Percentiles rank a stretch among this genome's conserved stretches.
Evolutionary conservation across 352 stramenopile genomes (phyloP).

Genomic region (Phytophthora cactorum): DNA sequence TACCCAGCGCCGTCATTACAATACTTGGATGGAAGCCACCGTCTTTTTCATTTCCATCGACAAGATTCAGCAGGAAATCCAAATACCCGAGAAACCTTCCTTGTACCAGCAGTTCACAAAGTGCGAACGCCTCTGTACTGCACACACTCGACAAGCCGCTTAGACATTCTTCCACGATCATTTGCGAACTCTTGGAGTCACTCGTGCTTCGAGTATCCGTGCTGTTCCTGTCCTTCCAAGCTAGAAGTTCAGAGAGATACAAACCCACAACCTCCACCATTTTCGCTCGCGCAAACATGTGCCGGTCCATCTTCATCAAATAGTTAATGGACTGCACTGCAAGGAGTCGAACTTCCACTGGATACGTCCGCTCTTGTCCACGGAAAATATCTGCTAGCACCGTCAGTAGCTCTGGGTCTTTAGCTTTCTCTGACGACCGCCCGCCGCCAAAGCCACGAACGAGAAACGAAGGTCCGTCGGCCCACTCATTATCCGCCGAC

Average conservation of each 20-base stretch:
- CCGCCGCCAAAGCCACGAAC: conserved; percentile 57
- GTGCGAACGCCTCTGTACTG: conserved; percentile 54
- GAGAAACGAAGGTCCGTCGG: conserved; percentile 59
- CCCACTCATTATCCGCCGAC: conserved; percentile 77
- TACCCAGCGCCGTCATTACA: conserved; percentile 60
- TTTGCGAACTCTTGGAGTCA: conserved; percentile 45
- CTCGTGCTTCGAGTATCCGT: conserved; percentile 1
- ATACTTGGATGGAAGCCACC: conserved; percentile 67
- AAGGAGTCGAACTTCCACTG: conserved; percentile 58
- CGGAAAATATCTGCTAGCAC: conserved; percentile 63
- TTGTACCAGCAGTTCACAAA: conserved; percentile 55
- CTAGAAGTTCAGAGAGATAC: conserved; percentile 59
- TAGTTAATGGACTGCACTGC: conserved; percentile 88
- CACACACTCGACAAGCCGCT: conserved; percentile 77
- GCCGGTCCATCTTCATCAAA: conserved; percentile 82
- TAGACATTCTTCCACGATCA: conserved; percentile 85
- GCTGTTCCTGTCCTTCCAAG: conserved; percentile 35
- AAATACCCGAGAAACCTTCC: conserved; percentile 58
- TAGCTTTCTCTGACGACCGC: conserved; percentile 39
- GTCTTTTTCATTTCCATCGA: conserved; percentile 39
- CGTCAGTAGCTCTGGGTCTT: conserved; percentile 66
- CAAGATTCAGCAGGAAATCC: conserved; percentile 53
- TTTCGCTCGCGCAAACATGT: conserved; percentile 57
- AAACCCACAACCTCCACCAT: conserved; percentile 55
- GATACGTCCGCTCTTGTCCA: conserved; percentile 42